Conservation (phyloP, 345 rosid species). For the Eucalyptus cloeziana region DNA sequence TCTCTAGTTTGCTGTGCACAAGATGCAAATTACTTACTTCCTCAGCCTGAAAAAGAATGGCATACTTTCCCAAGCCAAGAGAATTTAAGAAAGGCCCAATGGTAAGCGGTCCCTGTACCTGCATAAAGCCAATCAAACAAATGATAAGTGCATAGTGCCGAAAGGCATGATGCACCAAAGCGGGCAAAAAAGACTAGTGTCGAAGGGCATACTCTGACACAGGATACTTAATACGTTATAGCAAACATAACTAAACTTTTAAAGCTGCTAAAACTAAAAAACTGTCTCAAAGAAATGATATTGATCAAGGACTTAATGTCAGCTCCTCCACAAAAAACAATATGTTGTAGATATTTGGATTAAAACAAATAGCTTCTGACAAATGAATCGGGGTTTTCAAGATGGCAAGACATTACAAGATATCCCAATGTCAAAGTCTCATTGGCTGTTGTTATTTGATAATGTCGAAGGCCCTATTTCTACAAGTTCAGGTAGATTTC, state of each 20-base stretch:
- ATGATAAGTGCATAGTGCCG: neutral
- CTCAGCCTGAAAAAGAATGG: conserved; percentile 27
- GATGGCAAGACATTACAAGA: neutral
- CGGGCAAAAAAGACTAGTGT: neutral
- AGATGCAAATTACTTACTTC: conserved; percentile 31
- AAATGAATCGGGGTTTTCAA: neutral
- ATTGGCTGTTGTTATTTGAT: neutral
- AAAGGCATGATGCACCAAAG: neutral
- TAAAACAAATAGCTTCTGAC: neutral
- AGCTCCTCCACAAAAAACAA: neutral
- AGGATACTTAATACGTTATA: neutral
- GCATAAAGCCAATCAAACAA: neutral
- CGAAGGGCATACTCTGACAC: neutral
- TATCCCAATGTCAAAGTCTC: neutral
- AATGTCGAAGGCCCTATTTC: neutral
- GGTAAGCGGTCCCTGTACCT: conserved; percentile 19
- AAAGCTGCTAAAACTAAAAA: neutral
- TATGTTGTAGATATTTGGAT: neutral
- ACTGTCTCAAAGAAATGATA: neutral
- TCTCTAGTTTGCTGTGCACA: neutral
- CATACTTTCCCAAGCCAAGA: conserved; percentile 42
- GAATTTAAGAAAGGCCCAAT: conserved; percentile 29
- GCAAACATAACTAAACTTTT: neutral
- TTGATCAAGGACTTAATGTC: neutral
- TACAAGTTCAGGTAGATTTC: neutral